Conservation (phyloP, 2,329 filamentous ascomycete genomes). For the Verticillium longisporum region DNA sequence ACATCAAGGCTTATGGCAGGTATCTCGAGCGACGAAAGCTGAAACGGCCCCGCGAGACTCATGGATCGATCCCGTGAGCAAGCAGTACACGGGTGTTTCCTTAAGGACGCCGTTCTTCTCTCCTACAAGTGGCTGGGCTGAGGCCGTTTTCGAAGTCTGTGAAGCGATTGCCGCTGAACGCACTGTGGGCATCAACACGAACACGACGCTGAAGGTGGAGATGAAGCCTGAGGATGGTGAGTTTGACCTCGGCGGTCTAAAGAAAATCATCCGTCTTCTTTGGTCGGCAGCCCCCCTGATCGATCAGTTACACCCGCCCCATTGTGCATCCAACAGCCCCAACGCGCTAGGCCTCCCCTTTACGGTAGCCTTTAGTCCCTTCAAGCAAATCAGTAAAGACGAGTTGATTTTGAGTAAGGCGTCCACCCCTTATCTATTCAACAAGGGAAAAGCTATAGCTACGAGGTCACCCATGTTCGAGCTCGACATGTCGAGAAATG, state of each 20-base stretch:
- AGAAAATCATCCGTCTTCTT: slow-evolving; percentile 1
- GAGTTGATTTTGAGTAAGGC: not conserved
- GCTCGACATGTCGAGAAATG: not conserved
- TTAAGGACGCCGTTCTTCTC: not conserved
- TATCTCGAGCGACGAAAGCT: not conserved
- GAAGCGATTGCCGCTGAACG: not conserved
- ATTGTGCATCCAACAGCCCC: not conserved
- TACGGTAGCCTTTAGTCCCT: not conserved
- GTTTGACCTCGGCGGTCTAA: not conserved
- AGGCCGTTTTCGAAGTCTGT: not conserved
- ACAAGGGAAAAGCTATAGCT: not conserved
- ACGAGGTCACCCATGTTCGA: not conserved
- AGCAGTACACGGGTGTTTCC: not conserved
- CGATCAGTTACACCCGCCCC: slow-evolving; percentile 1
- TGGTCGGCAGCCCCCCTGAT: slow-evolving; percentile 1
- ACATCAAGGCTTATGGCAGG: not conserved
- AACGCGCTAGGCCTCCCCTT: slow-evolving; percentile 4
- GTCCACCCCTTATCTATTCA: not conserved
- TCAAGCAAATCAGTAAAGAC: not conserved
- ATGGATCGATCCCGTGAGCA: not conserved
- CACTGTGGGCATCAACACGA: not conserved
- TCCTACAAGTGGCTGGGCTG: not conserved
- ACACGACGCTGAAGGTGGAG: not conserved
- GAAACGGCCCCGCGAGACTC: not conserved
- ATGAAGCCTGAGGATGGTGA: not conserved